A percentile compares a stretch with the other conserved stretches of the same genome.
Conservation (phyloP, 2,329 filamentous ascomycete genomes). For the Claviceps digitariae region DNA sequence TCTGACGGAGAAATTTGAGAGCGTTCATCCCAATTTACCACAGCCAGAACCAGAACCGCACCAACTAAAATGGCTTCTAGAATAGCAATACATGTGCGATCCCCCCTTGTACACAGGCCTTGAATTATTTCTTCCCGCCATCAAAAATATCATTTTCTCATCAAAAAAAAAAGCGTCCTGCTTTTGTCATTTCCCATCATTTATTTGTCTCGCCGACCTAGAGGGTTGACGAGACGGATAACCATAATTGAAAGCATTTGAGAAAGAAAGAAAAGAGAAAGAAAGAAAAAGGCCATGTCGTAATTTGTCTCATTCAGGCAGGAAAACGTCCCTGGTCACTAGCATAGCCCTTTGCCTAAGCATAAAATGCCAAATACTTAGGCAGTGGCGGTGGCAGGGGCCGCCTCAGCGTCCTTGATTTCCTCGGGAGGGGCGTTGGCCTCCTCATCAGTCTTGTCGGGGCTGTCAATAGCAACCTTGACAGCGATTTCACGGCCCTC, state of each 20-base stretch:
- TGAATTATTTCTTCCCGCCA: background rate
- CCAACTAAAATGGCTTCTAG: background rate
- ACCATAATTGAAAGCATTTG: slow-evolving; percentile 24
- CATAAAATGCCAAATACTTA: slow-evolving; percentile 12
- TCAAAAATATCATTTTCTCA: slow-evolving; percentile 16
- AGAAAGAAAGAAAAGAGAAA: slow-evolving; percentile 19
- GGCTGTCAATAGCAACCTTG: slow-evolving; percentile 99
- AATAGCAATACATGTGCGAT: slow-evolving; percentile 2
- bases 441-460: slow-evolving; percentile 88
- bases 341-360: slow-evolving; percentile 8
- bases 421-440: slow-evolving; percentile 41
- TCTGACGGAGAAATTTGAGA: background rate
- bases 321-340: slow-evolving; percentile 13
- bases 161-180: slow-evolving; percentile 12
- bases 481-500: slow-evolving; percentile 98
- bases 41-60: background rate
- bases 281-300: slow-evolving; percentile 22
- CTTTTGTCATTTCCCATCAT: slow-evolving; percentile 14
- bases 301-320: slow-evolving; percentile 21
- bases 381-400: slow-evolving; percentile 17
- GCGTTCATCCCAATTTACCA: background rate
- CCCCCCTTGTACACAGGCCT: background rate
- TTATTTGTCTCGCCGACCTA: slow-evolving; percentile 3
- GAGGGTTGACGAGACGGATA: slow-evolving; percentile 17
- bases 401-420: slow-evolving; percentile 25